Percentiles rank a stretch among this genome's conserved stretches.
These are phyloP conservation scores for Amauroascus niger DNA, from an alignment of 2,329 filamentous ascomycete species.

Conservation along the genomic window DNA sequence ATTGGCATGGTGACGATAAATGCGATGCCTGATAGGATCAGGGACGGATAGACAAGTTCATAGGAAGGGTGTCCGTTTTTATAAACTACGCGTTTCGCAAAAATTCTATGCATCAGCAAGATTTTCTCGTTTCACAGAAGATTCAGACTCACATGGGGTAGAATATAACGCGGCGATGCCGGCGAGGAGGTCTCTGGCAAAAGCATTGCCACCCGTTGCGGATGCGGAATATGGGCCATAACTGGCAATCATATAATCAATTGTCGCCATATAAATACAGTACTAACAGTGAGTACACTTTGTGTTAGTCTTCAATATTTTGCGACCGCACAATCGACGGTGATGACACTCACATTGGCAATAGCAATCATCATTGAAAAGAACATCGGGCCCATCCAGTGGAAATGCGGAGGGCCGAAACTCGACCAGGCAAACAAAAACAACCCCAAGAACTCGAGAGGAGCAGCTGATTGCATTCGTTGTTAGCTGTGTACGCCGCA, in stretches of 20 bases:
- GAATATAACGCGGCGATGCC: constrained; percentile 53
- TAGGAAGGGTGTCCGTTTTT: constrained; percentile 44
- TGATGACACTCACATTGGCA: constrained; percentile 45
- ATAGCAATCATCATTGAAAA: constrained; percentile 51
- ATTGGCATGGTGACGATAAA: constrained; percentile 53
- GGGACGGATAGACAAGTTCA: constrained; percentile 47
- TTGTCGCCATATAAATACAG: constrained; percentile 53
- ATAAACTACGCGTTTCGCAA: constrained; percentile 28
- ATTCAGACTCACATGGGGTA: constrained; percentile 41
- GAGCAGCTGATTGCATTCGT: constrained; percentile 38
- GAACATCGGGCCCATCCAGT: constrained; percentile 54
- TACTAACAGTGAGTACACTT: constrained; percentile 20
- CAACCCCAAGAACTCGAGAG: constrained; percentile 49
- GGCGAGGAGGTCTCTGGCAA: constrained; percentile 54
- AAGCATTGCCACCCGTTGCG: constrained; percentile 56
- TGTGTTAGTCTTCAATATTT: not conserved
- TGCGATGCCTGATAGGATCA: constrained; percentile 52
- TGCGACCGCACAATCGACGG: not conserved
- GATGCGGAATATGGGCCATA: constrained; percentile 57
- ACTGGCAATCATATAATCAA: constrained; percentile 58
- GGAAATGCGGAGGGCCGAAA: constrained; percentile 44
- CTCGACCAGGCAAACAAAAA: constrained; percentile 53
- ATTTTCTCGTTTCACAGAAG: not conserved
- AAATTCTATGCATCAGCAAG: not conserved
- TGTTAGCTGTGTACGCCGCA: not conserved